phyloP scores from a whole-genome alignment of 495 filamentous ascomycete species.

The Talaromyces trachyspermus region DNA sequence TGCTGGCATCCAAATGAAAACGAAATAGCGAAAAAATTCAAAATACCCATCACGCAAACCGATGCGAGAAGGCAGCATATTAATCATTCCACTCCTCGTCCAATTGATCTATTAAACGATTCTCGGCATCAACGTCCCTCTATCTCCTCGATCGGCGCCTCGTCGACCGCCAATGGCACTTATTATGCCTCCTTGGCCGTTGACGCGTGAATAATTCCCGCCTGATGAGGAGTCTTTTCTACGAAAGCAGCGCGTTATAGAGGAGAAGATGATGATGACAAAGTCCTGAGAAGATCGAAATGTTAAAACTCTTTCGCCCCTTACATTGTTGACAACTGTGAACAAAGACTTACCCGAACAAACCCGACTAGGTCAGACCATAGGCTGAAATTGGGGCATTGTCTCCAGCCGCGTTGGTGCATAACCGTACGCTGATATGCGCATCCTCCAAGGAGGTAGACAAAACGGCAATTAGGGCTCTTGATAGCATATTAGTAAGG shows the following conservation, averaged over 20 bases:
- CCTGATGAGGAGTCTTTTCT: conserved; percentile 29
- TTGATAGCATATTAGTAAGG: conserved; percentile 19
- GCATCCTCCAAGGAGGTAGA: conserved; percentile 87
- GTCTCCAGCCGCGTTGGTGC: conserved; percentile 91
- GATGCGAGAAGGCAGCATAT: too few species aligned
- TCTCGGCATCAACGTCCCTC: conserved; percentile 69
- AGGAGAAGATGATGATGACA: conserved; percentile 70
- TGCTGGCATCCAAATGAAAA: too few species aligned
- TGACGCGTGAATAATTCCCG: conserved; percentile 55
- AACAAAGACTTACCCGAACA: conserved; percentile 59
- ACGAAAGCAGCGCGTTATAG: conserved; percentile 61
- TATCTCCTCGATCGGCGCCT: conserved; percentile 34
- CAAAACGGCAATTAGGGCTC: conserved; percentile 68
- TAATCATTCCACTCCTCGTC: conserved; percentile 76
- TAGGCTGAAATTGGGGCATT: conserved; percentile 86
- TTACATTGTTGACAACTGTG: conserved; percentile 26
- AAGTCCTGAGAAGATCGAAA: conserved; percentile 55
- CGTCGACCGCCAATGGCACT: conserved; percentile 32
- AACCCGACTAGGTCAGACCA: conserved; percentile 88
- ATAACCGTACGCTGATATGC: conserved; percentile 93
- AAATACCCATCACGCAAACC: too few species aligned
- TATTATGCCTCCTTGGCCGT: conserved; percentile 24
- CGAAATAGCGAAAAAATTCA: too few species aligned
- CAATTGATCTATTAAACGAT: conserved; percentile 88
- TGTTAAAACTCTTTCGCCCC: too few species aligned